These are phyloP conservation scores for Hypoxylon sp. DNA, from an alignment of 2,329 filamentous ascomycete species.

Conservation along the genomic window DNA sequence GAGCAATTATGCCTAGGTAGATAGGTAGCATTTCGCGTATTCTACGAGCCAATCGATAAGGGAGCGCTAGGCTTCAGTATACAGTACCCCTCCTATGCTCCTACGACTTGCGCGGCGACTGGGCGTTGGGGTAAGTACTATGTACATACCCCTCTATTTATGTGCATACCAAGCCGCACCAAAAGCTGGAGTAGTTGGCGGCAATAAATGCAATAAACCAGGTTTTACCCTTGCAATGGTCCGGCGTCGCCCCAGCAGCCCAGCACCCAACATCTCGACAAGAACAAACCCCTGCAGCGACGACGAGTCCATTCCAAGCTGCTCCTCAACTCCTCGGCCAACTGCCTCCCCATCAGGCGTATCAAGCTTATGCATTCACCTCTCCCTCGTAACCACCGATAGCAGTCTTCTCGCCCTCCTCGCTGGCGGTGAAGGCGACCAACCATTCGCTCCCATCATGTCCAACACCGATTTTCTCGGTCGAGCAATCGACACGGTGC, in stretches of 20 bases:
- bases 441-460: slow-evolving; percentile 64
- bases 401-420: not conserved
- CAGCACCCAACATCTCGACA: not conserved
- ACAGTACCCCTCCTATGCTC: slow-evolving; percentile 24
- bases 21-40: not conserved
- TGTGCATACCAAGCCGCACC: not conserved
- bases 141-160: too few species aligned
- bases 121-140: slow-evolving; percentile 4
- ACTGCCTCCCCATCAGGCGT: not conserved
- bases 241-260: not conserved
- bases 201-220: slow-evolving; percentile 5
- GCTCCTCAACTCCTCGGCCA: not conserved
- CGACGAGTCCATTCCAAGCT: not conserved
- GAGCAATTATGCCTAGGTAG: too few species aligned
- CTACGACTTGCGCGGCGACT: slow-evolving; percentile 10
- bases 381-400: not conserved
- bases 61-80: not conserved
- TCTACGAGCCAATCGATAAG: slow-evolving; percentile 34
- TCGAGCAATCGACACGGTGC: slow-evolving; percentile 94
- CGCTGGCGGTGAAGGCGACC: slow-evolving; percentile 16
- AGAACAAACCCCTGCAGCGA: not conserved
- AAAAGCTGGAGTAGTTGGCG: slow-evolving; percentile 13
- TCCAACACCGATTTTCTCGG: slow-evolving; percentile 97
- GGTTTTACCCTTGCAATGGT: not conserved
- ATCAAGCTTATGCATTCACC: too few species aligned